A percentile compares a stretch with the other conserved stretches of the same genome.
These are phyloP conservation scores for Cymbopogon citratus DNA, from an alignment of 176 grass and related monocot species.

Conservation along the genomic window DNA sequence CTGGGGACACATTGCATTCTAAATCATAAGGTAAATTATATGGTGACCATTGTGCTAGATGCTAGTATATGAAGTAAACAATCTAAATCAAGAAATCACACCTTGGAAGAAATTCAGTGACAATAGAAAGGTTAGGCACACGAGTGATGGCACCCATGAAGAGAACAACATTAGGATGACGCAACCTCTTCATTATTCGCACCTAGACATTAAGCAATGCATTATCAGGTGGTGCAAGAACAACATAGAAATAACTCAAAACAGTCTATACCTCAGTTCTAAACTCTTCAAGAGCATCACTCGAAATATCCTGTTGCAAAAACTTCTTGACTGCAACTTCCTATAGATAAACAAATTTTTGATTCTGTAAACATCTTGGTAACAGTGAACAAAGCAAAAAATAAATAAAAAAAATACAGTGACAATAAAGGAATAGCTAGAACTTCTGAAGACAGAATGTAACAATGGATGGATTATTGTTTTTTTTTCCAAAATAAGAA, in stretches of 20 bases:
- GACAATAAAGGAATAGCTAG: background rate
- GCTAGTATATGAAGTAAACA: background rate
- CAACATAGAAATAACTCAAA: background rate
- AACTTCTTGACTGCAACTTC: slow-evolving; percentile 99
- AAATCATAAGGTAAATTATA: background rate
- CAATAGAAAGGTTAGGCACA: slow-evolving; percentile 92
- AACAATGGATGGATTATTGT: background rate
- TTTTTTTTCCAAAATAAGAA: background rate
- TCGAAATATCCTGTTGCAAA: slow-evolving; percentile 98
- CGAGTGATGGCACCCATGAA: slow-evolving; percentile 97
- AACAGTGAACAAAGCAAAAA: background rate
- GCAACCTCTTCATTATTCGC: slow-evolving; percentile 79
- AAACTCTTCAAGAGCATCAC: slow-evolving; percentile 96
- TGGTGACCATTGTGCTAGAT: background rate
- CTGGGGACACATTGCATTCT: slow-evolving; percentile 7
- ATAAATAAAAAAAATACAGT: background rate
- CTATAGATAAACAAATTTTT: slow-evolving; percentile 42
- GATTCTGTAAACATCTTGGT: slow-evolving; percentile 23
- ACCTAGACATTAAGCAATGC: slow-evolving; percentile 54
- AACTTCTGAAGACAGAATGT: slow-evolving; percentile 7
- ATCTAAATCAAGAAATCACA: slow-evolving; percentile 31
- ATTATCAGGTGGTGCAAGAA: background rate
- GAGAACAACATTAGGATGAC: slow-evolving; percentile 99
- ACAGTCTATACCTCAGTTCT: slow-evolving; percentile 98
- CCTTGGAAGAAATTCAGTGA: slow-evolving; percentile 99